Conservation (phyloP, 176 grass and related monocot genomes). For the Ananas comosus region DNA sequence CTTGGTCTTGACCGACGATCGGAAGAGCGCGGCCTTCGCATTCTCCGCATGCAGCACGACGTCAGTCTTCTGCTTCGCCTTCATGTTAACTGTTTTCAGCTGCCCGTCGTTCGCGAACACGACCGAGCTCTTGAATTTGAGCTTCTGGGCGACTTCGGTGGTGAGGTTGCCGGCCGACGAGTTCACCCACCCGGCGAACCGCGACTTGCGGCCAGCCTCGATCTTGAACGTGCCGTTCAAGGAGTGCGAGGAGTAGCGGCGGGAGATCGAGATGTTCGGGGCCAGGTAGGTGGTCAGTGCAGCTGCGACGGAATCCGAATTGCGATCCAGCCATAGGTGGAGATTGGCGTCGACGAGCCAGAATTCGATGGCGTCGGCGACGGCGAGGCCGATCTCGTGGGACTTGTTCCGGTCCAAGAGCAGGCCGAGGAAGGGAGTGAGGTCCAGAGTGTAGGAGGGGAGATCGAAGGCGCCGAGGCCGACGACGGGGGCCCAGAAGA, state of each 20-base stretch:
- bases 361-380: slow-evolving; percentile 61
- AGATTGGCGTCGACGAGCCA: slow-evolving; percentile 88
- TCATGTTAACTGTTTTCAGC: slow-evolving; percentile 44
- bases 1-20: slow-evolving; percentile 29
- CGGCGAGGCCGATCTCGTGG: slow-evolving; percentile 56
- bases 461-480: slow-evolving; percentile 79
- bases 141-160: slow-evolving; percentile 51
- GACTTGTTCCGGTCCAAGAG: slow-evolving; percentile 38
- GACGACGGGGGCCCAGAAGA: slow-evolving; percentile 77
- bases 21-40: slow-evolving; percentile 19
- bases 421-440: slow-evolving; percentile 74
- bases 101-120: slow-evolving; percentile 41
- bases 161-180: slow-evolving; percentile 80
- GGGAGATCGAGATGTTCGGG: slow-evolving; percentile 40
- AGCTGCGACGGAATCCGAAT: slow-evolving; percentile 30
- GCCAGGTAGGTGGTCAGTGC: slow-evolving; percentile 29
- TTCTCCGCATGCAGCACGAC: slow-evolving; percentile 20
- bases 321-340: slow-evolving; percentile 74
- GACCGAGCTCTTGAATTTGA: slow-evolving; percentile 44
- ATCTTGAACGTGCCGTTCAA: slow-evolving; percentile 56
- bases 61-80: slow-evolving; percentile 40
- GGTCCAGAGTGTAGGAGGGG: slow-evolving; percentile 69
- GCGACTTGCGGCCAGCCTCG: slow-evolving; percentile 29
- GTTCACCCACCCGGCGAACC: slow-evolving; percentile 64
- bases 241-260: slow-evolving; percentile 21